Conservation (phyloP, 2,329 filamentous ascomycete genomes). For the Phialocephala subalpina region DNA sequence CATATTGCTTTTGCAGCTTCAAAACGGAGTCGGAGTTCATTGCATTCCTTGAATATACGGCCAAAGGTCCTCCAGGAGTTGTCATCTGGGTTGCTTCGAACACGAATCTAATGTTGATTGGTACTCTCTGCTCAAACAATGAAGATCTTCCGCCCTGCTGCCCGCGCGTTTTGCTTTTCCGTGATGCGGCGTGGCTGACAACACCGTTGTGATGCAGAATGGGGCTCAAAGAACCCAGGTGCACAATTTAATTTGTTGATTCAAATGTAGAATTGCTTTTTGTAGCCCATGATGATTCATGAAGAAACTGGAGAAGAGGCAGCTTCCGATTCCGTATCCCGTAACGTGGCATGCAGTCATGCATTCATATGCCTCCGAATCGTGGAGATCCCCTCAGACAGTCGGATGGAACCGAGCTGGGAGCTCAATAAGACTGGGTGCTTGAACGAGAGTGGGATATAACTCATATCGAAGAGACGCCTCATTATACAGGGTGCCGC, state of each 20-base stretch:
- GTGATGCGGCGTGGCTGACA: slow-evolving; percentile 5
- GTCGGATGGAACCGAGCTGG: no score
- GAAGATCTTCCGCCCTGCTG: neutral
- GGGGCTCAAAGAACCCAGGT: neutral
- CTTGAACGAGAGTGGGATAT: no score
- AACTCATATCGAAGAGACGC: no score
- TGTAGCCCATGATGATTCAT: neutral
- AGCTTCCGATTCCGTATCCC: neutral
- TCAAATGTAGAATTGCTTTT: neutral
- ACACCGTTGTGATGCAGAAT: slow-evolving; percentile 3
- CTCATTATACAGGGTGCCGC: no score
- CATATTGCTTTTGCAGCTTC: neutral
- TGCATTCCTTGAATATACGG: neutral
- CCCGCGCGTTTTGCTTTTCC: neutral
- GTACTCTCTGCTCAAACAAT: slow-evolving; percentile 1
- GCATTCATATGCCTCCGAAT: no score
- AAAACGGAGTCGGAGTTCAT: slow-evolving; percentile 8
- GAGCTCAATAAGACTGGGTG: no score
- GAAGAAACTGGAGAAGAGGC: neutral
- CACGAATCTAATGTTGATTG: slow-evolving; percentile 13
- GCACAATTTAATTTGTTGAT: neutral
- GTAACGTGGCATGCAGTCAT: neutral
- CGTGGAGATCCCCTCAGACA: no score
- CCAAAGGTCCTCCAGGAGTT: neutral
- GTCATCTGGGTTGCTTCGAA: neutral